Base-by-base conservation (phyloP, 139 green algal genomes). In the Cymbomonas tetramitiformis region DNA sequence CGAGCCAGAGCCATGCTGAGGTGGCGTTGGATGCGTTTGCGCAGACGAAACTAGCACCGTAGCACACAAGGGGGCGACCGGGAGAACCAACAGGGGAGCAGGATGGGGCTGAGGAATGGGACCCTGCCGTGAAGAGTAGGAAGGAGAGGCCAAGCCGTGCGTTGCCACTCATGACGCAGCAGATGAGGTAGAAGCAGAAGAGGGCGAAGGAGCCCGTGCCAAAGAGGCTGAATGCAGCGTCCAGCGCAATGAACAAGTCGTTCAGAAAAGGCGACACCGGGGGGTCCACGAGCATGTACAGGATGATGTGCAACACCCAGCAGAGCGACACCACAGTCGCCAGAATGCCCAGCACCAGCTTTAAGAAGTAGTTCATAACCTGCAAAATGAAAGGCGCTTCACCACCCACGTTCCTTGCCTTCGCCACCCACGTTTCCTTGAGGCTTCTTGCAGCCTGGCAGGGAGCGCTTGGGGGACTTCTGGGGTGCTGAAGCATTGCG, bases 141-240 rank as follows among this genome's bases (percentile, higher is more conserved):
- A 97, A 77, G 63, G 84, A 86, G 29, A 97, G 58, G 25, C 88
- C 88, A 25, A 96, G 61, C 56, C 93, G 82, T 58, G 87, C 88
- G 65, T 87, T 87, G 30, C 89, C 89, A 65, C 92, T 90, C 30
- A 96, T 86, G 1, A 83, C 72, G 64, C 26, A 76, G 23, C 46
- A 25, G 31, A 94, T 78, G 24, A 95, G 68, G 69, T 96, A 97
- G 56, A 96, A 90, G 64, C 81, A 94, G 74, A 94, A 96, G 31
- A 88, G 23, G 5, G 73, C 77, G 63, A 97, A 97, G 9, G 83
- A 74, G 0, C 68, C 52, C 0, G 79, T 86, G n/a, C 90, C 89
- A 65, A 97, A 87, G 10, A 97, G 65, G 9, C 78, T 70, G 50
- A 93, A 97, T 10, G 79, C 83, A 38, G 58, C 49, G 69, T 96